Conservation (phyloP, 1,284 basidiomycete genomes). For the Fistulinella staudtii region DNA sequence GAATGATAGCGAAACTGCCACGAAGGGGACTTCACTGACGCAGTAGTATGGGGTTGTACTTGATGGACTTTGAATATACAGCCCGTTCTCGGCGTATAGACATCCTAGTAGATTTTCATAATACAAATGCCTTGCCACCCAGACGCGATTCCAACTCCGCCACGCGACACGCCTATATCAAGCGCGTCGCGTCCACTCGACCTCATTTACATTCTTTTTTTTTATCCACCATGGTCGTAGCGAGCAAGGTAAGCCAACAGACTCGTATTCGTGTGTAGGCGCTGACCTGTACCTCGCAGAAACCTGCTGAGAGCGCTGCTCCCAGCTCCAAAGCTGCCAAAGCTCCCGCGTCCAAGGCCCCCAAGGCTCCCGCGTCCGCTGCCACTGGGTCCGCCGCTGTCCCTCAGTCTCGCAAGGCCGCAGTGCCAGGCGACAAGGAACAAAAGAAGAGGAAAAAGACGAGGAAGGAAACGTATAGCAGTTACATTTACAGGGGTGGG, state of each 20-base stretch:
- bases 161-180: constrained; percentile 19
- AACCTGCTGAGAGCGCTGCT: background rate
- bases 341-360: constrained; percentile 21
- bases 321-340: constrained; percentile 24
- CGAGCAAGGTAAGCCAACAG: constrained; percentile 6
- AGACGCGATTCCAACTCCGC: constrained; percentile 16
- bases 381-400: background rate
- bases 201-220: background rate
- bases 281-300: background rate
- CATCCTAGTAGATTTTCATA: too few relatives aligned
- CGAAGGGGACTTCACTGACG: too few relatives aligned
- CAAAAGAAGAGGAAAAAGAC: constrained; percentile 31
- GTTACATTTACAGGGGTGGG: constrained; percentile 35
- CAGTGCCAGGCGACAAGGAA: constrained; percentile 18
- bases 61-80: too few relatives aligned
- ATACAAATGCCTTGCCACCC: too few relatives aligned
- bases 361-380: constrained; percentile 19
- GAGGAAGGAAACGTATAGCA: constrained; percentile 32
- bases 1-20: too few relatives aligned
- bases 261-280: background rate
- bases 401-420: background rate
- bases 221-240: constrained; percentile 4
- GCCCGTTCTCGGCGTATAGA: too few relatives aligned
- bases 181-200: constrained; percentile 12
- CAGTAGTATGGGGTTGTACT: too few relatives aligned